A percentile compares a stretch with the other conserved stretches of the same genome.
Conservation (phyloP, 2,329 filamentous ascomycete species). For the Truncatella angustata region DNA sequence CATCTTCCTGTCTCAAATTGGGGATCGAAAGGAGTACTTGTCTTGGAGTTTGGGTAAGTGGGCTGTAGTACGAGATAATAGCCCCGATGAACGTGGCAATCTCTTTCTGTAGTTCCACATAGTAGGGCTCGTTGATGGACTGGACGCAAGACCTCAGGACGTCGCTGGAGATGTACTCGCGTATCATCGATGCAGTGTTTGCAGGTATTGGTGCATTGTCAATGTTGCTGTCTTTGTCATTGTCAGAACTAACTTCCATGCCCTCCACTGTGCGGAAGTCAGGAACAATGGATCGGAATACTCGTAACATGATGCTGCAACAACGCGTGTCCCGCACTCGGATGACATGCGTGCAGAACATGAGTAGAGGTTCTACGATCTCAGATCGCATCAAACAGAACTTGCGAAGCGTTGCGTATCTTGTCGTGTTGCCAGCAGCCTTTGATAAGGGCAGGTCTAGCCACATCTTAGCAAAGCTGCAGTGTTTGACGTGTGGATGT, state of each 20-base stretch:
- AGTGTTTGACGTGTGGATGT: neutral
- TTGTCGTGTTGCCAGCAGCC: conserved; percentile 26
- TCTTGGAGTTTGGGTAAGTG: conserved; percentile 67
- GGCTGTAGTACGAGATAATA: conserved; percentile 75
- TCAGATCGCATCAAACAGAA: conserved; percentile 78
- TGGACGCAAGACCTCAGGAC: conserved; percentile 88
- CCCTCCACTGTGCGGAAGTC: conserved; percentile 56
- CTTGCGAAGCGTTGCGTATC: conserved; percentile 64
- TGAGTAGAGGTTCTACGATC: conserved; percentile 82
- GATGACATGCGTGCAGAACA: conserved; percentile 89
- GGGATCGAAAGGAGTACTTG: conserved; percentile 78
- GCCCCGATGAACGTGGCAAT: conserved; percentile 83
- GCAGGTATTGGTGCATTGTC: conserved; percentile 47
- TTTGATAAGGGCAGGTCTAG: conserved; percentile 13
- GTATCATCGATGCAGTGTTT: conserved; percentile 64
- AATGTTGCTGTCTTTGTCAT: conserved; percentile 15
- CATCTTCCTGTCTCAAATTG: conserved; percentile 66
- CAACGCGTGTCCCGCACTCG: conserved; percentile 87
- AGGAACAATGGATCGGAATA: conserved; percentile 82
- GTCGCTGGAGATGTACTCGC: conserved; percentile 86
- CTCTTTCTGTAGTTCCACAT: conserved; percentile 93
- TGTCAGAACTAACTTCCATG: conserved; percentile 5
- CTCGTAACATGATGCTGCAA: conserved; percentile 78
- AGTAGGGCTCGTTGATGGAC: conserved; percentile 91
- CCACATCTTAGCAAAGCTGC: conserved; percentile 28